These are phyloP conservation scores for Populus hybrid DNA, from an alignment of 441 rosid genomes.

Conservation along the genomic window DNA sequence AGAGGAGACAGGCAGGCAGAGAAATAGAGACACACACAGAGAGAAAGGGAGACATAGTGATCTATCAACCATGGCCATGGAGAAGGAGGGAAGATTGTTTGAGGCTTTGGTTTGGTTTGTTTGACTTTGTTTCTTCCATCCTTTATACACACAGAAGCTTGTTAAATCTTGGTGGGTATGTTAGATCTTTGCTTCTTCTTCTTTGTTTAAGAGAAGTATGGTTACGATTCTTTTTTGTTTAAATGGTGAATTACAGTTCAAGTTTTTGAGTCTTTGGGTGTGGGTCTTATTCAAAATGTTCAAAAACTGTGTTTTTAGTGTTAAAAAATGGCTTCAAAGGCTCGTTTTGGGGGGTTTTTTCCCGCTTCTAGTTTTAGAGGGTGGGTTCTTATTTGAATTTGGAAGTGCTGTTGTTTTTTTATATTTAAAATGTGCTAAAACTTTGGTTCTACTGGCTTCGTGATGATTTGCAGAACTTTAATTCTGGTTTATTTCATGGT, in stretches of 20 bases:
- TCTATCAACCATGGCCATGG: conserved; percentile 24
- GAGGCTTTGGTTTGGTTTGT: conserved; percentile 25
- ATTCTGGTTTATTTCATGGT: neutral
- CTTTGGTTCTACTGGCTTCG: neutral
- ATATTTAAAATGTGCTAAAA: neutral
- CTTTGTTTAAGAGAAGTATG: neutral
- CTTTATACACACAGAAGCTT: conserved; percentile 8
- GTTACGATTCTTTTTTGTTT: neutral
- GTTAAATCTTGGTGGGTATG: conserved; percentile 28
- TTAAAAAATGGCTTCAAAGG: neutral
- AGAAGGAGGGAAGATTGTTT: conserved; percentile 12
- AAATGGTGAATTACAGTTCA: neutral
- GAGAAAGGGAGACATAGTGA: conserved; percentile 10
- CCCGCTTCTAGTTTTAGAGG: neutral
- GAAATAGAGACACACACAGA: neutral
- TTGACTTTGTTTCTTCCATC: conserved; percentile 15
- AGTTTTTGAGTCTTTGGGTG: neutral
- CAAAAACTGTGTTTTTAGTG: neutral
- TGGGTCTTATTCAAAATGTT: conserved; percentile 4
- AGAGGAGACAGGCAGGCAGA: neutral
- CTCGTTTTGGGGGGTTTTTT: neutral
- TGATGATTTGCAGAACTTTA: neutral
- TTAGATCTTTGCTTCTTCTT: conserved; percentile 9
- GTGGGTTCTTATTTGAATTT: neutral
- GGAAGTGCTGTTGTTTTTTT: neutral